These are phyloP conservation scores for Salvia miltiorrhiza DNA, from an alignment of 257 asterid species.

Conservation along the genomic window DNA sequence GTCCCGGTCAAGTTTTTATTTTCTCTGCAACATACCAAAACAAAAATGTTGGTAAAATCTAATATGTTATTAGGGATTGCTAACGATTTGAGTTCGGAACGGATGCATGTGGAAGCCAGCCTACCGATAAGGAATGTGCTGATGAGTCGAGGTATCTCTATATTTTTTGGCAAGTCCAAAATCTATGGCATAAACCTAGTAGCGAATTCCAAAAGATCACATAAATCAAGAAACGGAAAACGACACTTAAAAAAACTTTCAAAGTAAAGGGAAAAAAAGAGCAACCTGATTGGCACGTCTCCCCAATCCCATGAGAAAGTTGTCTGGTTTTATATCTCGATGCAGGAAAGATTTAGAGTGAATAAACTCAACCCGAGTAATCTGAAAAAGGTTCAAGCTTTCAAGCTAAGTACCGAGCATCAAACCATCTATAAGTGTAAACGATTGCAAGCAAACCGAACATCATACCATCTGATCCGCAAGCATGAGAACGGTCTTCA, in stretches of 20 bases:
- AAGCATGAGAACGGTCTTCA: conserved; percentile 92
- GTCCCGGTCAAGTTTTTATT: conserved; percentile 90
- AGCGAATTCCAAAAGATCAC: conserved; percentile 12
- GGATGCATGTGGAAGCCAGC: conserved; percentile 6
- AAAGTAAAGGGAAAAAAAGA: neutral
- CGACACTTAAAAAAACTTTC: neutral
- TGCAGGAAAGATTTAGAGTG: conserved; percentile 78
- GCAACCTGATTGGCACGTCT: conserved; percentile 83
- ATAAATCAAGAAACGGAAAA: neutral
- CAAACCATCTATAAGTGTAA: neutral
- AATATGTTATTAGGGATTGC: neutral
- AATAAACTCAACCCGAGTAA: conserved; percentile 67
- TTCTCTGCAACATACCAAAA: conserved; percentile 49
- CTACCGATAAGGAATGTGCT: conserved; percentile 85
- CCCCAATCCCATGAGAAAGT: conserved; percentile 87
- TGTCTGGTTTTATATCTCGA: conserved; percentile 87
- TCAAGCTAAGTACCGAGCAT: neutral
- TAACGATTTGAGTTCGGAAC: too few relatives aligned
- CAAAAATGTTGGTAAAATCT: neutral
- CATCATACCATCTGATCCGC: conserved; percentile 77
- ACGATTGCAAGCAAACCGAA: conserved; percentile 10
- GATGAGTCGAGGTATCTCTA: conserved; percentile 76
- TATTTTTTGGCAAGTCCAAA: conserved; percentile 92
- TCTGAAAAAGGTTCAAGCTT: conserved; percentile 34
- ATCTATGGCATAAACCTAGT: conserved; percentile 76